A percentile compares a stretch with the other conserved stretches of the same genome.
These are phyloP conservation scores for Umbellularia californica DNA, from an alignment of 164 flowering plant species.

Conservation along the genomic window DNA sequence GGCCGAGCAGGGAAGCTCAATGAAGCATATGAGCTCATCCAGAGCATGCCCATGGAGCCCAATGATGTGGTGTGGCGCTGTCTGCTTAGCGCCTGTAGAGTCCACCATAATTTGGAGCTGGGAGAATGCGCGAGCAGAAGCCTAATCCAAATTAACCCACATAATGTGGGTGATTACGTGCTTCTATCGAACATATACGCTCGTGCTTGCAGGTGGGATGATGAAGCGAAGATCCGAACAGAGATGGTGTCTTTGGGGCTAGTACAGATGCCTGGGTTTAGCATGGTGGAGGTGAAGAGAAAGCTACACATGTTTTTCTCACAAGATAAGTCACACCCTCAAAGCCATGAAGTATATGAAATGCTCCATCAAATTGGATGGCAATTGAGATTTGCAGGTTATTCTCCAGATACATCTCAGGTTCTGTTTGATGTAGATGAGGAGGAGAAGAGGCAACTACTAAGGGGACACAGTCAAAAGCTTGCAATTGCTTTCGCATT, in stretches of 20 bases:
- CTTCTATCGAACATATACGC: slow-evolving; percentile 61
- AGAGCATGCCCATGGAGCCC: slow-evolving; percentile 60
- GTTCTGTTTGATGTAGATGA: slow-evolving; percentile 61
- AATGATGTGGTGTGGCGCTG: slow-evolving; percentile 70
- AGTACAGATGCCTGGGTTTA: slow-evolving; percentile 49
- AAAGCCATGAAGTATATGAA: slow-evolving; percentile 43
- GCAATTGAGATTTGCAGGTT: slow-evolving; percentile 86
- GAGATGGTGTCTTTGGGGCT: slow-evolving; percentile 38
- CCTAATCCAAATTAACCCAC: slow-evolving; percentile 29
- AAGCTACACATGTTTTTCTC: slow-evolving; percentile 56
- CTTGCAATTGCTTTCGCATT: slow-evolving; percentile 76
- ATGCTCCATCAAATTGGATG: slow-evolving; percentile 88
- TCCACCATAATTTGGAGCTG: slow-evolving; percentile 41
- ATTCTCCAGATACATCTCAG: slow-evolving; percentile 54
- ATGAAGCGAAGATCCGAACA: slow-evolving; percentile 32
- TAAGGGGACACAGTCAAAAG: slow-evolving; percentile 71
- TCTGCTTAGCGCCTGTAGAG: slow-evolving; percentile 60
- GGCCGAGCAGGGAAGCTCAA: slow-evolving; percentile 61
- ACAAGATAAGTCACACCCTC: slow-evolving; percentile 47
- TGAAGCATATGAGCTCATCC: slow-evolving; percentile 59
- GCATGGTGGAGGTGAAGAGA: slow-evolving; percentile 56
- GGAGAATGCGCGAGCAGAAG: slow-evolving; percentile 46
- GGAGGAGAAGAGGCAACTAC: slow-evolving; percentile 56
- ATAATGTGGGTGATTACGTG: slow-evolving; percentile 51
- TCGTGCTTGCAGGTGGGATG: slow-evolving; percentile 49